Evolutionary conservation across 148 eudicot genomes (phyloP).

Genomic region (Bassia scoparia): DNA sequence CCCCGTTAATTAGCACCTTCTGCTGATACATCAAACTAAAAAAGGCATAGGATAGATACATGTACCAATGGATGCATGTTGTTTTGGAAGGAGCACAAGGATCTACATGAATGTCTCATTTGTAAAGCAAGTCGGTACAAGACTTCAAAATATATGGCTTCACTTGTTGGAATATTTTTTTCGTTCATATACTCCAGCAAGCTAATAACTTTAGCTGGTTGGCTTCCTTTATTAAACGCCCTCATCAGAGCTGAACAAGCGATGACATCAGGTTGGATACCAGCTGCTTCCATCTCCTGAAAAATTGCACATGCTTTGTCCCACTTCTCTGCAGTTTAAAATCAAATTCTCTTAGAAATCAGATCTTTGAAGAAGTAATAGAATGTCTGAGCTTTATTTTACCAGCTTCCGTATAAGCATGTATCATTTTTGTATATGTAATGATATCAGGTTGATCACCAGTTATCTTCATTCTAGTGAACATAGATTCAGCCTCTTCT

Average conservation of each 20-base stretch:
- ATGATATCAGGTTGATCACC: slow-evolving; percentile 73
- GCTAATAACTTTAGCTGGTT: slow-evolving; percentile 63
- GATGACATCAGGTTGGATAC: slow-evolving; percentile 60
- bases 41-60: no score
- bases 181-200: slow-evolving; percentile 56
- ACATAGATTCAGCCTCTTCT: slow-evolving; percentile 67
- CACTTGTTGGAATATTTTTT: slow-evolving; percentile 54
- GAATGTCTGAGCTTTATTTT: slow-evolving; percentile 16
- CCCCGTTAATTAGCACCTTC: no score
- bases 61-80: no score
- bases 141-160: slow-evolving; percentile 75
- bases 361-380: not conserved
- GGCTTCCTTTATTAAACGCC: slow-evolving; percentile 69
- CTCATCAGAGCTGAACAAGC: slow-evolving; percentile 90
- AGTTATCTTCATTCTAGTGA: slow-evolving; percentile 52
- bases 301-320: slow-evolving; percentile 60
- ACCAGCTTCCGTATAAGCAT: slow-evolving; percentile 69
- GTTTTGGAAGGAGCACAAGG: no score
- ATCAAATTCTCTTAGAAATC: not conserved
- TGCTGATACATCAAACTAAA: no score
- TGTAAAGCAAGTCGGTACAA: no score
- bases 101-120: no score
- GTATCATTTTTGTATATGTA: slow-evolving; percentile 78
- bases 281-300: slow-evolving; percentile 71
- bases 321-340: slow-evolving; percentile 55